Base-by-base conservation (phyloP, 768 basidiomycete genomes). In the Imleria badia region DNA sequence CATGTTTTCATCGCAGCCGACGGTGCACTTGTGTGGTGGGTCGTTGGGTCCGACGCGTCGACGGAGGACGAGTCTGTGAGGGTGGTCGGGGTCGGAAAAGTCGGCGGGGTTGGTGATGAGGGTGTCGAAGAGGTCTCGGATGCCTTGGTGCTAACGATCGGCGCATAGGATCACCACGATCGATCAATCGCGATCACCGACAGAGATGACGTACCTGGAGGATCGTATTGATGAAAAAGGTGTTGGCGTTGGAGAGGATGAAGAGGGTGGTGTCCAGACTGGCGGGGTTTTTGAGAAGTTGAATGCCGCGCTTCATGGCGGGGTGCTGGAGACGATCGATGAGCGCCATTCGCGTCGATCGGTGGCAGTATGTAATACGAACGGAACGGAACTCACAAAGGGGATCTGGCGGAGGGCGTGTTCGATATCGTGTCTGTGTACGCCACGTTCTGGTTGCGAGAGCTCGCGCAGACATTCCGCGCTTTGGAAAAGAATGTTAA, bases 1-100 rank as follows among this genome's bases (percentile, higher is more conserved):
- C 95, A 99, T 97, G 77, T 99, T 98, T 14, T 87, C 82, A 52
- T 86, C 86, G 76, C 97, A 99, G 7, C 96, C 96, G 48, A 96
- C 80, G 41, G 75, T 76, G 73, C 97, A 99, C 8, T 65, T 67
- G 70, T 98, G 97, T 55, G 93, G 93, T 2, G 85, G 85, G 2
- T 83, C 90, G 20, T 74, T 61, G 12, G 91, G 90, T 55, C 87
- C 87, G 40, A 98, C 76, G 41, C 88, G 80, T 14, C 95, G 81
- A 30, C 82, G 79, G 44, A 99, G 73, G 52, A 86, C 82, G 51
- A 98, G 84, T 7, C 89, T 76, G 34, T 89, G 84, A 1, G 65
- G 80, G 8, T 75, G 63, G 19, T 83, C 78, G 84, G 56, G 78
- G 1, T 73, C 66, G 30, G 84, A 80, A 85, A 94, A 98, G 61